Evolutionary conservation across 2,329 filamentous ascomycete species (phyloP).

Genomic region (Chaetomium sp.): DNA sequence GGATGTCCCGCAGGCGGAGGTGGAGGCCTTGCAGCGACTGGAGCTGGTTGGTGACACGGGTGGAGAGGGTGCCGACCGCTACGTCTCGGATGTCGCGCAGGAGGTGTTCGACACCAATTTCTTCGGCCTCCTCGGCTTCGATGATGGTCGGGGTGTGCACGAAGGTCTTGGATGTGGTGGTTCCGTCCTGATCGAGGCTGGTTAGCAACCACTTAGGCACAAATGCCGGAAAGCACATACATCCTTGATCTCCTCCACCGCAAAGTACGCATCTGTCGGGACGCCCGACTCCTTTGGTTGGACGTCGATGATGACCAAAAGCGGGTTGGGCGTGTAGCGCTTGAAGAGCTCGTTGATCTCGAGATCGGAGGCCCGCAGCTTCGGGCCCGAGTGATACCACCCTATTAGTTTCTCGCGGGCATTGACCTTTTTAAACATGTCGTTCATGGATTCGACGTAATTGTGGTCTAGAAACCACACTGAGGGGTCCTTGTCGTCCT

Average conservation of each 20-base stretch:
- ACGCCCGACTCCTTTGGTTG: slow-evolving; percentile 98
- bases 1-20: slow-evolving; percentile 91
- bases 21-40: slow-evolving; percentile 97
- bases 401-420: slow-evolving; percentile 98
- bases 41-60: slow-evolving; percentile 94
- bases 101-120: slow-evolving; percentile 97
- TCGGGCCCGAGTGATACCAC: slow-evolving; percentile 98
- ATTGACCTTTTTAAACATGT: slow-evolving; percentile 99
- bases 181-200: slow-evolving; percentile 73
- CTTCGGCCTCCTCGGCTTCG: slow-evolving; percentile 97
- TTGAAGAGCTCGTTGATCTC: slow-evolving; percentile 99
- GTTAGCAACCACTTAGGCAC: slow-evolving; percentile 19
- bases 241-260: slow-evolving; percentile 99
- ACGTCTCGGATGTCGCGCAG: slow-evolving; percentile 98
- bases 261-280: slow-evolving; percentile 98
- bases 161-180: slow-evolving; percentile 94
- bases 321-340: slow-evolving; percentile 93
- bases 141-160: slow-evolving; percentile 98
- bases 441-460: slow-evolving; percentile 99
- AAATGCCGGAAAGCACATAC: slow-evolving; percentile 54
- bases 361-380: slow-evolving; percentile 92
- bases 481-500: slow-evolving; percentile 97
- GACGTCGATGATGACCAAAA: slow-evolving; percentile 97
- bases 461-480: slow-evolving; percentile 99
- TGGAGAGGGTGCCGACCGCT: slow-evolving; percentile 93